These are phyloP conservation scores for Globisporangium perplexum DNA, from an alignment of 352 stramenopile species.

Conservation along the genomic window DNA sequence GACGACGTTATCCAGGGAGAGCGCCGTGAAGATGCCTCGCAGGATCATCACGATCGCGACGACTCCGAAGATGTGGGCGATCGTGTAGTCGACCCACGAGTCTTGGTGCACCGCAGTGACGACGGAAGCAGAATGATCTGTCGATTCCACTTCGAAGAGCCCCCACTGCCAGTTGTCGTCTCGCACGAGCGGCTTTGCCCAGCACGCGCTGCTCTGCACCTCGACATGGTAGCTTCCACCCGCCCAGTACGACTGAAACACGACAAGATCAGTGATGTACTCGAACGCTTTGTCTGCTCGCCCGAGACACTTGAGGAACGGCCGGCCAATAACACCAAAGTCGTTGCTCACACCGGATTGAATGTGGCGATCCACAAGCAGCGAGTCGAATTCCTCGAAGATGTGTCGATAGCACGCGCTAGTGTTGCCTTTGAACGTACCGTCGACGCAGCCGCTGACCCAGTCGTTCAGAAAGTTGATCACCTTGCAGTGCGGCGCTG, in stretches of 20 bases:
- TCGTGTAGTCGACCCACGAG: slow-evolving; percentile 27
- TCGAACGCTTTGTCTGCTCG: slow-evolving; percentile 28
- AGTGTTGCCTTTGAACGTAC: slow-evolving; percentile 17
- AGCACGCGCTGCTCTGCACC: slow-evolving; percentile 47
- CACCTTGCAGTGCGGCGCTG: slow-evolving; percentile 27
- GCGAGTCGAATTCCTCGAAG: slow-evolving; percentile 39
- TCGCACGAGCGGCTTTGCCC: slow-evolving; percentile 24
- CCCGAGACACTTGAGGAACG: slow-evolving; percentile 38
- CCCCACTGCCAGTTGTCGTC: slow-evolving; percentile 29
- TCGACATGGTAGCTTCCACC: slow-evolving; percentile 39
- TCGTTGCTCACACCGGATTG: slow-evolving; percentile 28
- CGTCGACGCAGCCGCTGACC: slow-evolving; percentile 23
- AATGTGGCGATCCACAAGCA: slow-evolving; percentile 21
- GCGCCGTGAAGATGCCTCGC: slow-evolving; percentile 28
- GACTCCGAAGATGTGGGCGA: slow-evolving; percentile 29
- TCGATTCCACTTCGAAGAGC: slow-evolving; percentile 31
- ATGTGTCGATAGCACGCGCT: slow-evolving; percentile 36
- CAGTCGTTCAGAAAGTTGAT: slow-evolving; percentile 34
- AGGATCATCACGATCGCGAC: slow-evolving; percentile 37
- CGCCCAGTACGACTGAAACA: slow-evolving; percentile 46
- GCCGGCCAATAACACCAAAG: slow-evolving; percentile 27
- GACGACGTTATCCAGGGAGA: slow-evolving; percentile 25
- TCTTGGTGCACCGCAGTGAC: slow-evolving; percentile 3
- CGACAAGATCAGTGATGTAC: slow-evolving; percentile 50
- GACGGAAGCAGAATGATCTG: slow-evolving; percentile 32